phyloP scores from a whole-genome alignment of 305 asterid genomes.

The Solanum hybrid region DNA sequence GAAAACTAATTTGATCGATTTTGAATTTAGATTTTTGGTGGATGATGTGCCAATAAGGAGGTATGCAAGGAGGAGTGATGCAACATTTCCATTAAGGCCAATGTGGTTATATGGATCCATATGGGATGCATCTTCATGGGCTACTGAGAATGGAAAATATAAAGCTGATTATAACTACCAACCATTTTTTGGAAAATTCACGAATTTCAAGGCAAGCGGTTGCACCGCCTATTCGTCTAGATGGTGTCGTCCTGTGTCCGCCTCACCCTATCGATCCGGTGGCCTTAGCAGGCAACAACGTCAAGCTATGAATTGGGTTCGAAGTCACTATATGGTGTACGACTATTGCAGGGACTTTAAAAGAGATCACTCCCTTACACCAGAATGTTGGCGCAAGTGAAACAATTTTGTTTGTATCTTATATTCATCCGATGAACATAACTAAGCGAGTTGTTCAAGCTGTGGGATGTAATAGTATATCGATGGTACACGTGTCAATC shows the following conservation, averaged over 20 bases:
- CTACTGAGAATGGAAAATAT: constrained; percentile 79
- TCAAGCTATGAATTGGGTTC: constrained; percentile 69
- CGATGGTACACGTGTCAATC: not conserved
- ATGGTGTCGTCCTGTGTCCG: constrained; percentile 61
- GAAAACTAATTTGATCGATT: not conserved
- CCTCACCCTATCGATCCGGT: constrained; percentile 54
- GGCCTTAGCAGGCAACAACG: constrained; percentile 47
- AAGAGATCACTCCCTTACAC: constrained; percentile 79
- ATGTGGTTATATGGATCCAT: constrained; percentile 95
- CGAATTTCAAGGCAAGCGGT: constrained; percentile 56
- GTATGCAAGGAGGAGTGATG: constrained; percentile 51
- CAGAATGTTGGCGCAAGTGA: constrained; percentile 54
- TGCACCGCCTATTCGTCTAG: constrained; percentile 64
- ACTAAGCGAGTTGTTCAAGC: not conserved
- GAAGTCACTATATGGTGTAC: constrained; percentile 47
- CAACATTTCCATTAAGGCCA: constrained; percentile 76
- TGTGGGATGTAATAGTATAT: not conserved
- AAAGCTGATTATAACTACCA: constrained; percentile 67
- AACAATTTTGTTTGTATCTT: not conserved
- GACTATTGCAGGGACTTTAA: constrained; percentile 64
- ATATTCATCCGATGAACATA: not conserved
- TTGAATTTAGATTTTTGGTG: constrained; percentile 57
- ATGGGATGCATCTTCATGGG: constrained; percentile 97
- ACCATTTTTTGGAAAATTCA: constrained; percentile 70
- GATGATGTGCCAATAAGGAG: constrained; percentile 86